Base-by-base conservation (phyloP, 495 filamentous ascomycete species). In the Penicillium soppii region DNA sequence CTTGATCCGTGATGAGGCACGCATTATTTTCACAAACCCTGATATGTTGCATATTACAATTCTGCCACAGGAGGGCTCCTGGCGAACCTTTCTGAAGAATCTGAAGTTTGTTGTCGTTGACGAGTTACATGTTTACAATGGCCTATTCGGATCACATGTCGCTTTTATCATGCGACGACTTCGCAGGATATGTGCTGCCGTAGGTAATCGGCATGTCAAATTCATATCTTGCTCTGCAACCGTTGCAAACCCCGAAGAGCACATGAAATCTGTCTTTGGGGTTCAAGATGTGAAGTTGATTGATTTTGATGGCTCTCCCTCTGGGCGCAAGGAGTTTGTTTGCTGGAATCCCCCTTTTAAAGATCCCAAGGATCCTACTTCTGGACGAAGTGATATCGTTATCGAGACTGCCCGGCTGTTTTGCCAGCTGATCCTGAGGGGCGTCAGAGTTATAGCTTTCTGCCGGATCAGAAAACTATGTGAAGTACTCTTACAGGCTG, bases 301-400 rank as follows among this genome's bases (percentile, higher is more conserved):
- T 2, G 90, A 96, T 70, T 91, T 90, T 66, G 94, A 97, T 60
- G 94, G 94, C 2, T 96, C 91, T 3, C 95, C 94, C 1, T 89
- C 90, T 9, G 94, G 94, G 6, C 78, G 90, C 21, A 99, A 99
- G 60, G 91, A 96, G 63, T 97, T 97, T 49, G 68, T 99, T 7
- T 96, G 91, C 70, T 99, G 94, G 94, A 97, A 97, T 55, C 96
- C 95, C 1, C 95, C 94, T 2, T 96, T 85, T 72, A 96, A 90
- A 72, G 94, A 96, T 60, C 89, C 91, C 1, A 73, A 75, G 7
- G 94, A 97, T 66, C 90, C 91, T 9, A 81, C 87, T 0, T 94
- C 88, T 49, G 92, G 92, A 6, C 82, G 94, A 30, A 91, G 87
- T 22, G 86, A 92, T 66, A 85, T 84, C 19, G 82, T 92, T 63